Evolutionary conservation across 2,329 filamentous ascomycete species (phyloP), one percentile per base, ranked within the genome.

Genomic region (Pseudocercospora cruenta): DNA sequence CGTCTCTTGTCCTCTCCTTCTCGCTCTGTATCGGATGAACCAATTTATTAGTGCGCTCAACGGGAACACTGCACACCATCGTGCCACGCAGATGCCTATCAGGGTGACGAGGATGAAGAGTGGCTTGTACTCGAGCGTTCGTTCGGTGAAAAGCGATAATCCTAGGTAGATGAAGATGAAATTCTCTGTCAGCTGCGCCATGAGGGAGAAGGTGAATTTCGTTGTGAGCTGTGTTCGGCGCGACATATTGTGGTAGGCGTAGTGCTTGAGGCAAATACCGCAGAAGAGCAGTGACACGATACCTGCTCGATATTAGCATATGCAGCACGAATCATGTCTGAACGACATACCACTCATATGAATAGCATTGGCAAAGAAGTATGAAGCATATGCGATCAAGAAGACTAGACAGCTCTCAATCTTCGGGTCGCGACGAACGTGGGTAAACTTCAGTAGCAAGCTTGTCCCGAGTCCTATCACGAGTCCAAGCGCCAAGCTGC

Each of bases 201-300:
- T 90, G 68, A 97, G 90, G 78, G 96, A 93, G 82, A 99, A 99
- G 64, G 97, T 86, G 80, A 96, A 99, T 79, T 99, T 99, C 60
- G 95, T 99, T 16, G 95, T 97, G 69, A 99, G 89, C 78, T 99
- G 95, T 1, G 95, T 98, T 68, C 95, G 90, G 58, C 95, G 90
- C 31, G 95, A 99, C 95, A 99, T 99, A 83, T 99, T 99, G 85
- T 98, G 97, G 82, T 99, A 99, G 69, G 95, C 95, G 76, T 99
- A 99, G 78, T 99, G 95, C 80, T 99, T 99, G 69, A 99, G 84
- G 10, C 95, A 98, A 73, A 99, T 99, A 63, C 95, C 95, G 79
- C 95, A 99, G 83, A 99, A 99, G 1, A 99, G 85, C 65, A 99
- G 84, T 36, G 95, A 96, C 71, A 99, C 95, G 74, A 99, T 99